A percentile compares a stretch with the other conserved stretches of the same genome.
Evolutionary conservation across 2,329 filamentous ascomycete genomes (phyloP).

Genomic region (Seiridium cupressi): DNA sequence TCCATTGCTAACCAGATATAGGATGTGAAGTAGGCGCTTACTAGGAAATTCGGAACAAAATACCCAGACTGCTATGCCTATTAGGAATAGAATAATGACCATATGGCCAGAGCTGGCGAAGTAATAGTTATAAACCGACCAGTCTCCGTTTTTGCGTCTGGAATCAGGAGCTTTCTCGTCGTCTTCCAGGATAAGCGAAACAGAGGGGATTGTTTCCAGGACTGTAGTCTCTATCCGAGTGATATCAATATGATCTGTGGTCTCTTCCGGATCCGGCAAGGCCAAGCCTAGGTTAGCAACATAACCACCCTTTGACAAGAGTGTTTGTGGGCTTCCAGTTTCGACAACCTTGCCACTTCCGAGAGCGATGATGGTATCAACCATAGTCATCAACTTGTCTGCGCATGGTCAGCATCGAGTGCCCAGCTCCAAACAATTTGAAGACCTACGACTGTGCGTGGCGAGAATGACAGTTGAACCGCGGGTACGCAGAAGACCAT

Average conservation of each 20-base stretch:
- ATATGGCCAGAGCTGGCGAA: neutral
- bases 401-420: neutral
- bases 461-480: slow-evolving; percentile 30
- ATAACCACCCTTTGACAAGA: neutral
- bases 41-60: slow-evolving; percentile 8
- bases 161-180: neutral
- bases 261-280: neutral
- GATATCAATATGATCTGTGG: neutral
- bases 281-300: slow-evolving; percentile 1
- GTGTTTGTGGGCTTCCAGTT: neutral
- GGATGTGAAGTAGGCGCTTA: neutral
- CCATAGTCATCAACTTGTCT: slow-evolving; percentile 7
- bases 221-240: neutral
- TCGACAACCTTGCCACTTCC: slow-evolving; percentile 3
- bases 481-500: slow-evolving; percentile 25
- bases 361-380: slow-evolving; percentile 1
- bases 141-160: slow-evolving; percentile 5
- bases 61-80: neutral
- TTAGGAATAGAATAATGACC: neutral
- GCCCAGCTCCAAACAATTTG: neutral
- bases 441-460: slow-evolving; percentile 12
- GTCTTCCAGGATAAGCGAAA: neutral
- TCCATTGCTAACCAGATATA: neutral
- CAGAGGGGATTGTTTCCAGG: neutral
- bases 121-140: slow-evolving; percentile 7